Evolutionary conservation across 208 protist species (phyloP).

Genomic region (Phytomonas sp.): DNA sequence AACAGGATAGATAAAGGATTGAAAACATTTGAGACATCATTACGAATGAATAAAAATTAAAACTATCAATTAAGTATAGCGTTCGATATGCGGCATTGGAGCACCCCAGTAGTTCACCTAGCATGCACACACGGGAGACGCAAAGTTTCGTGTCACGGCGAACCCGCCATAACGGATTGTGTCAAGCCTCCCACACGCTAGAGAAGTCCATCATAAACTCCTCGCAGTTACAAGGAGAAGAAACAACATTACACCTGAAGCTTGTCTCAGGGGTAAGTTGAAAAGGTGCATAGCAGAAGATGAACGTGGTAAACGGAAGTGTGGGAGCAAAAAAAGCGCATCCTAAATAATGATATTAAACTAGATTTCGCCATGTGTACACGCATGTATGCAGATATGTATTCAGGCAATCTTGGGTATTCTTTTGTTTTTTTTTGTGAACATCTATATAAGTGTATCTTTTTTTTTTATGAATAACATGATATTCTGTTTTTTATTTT

Average conservation of each 20-base stretch:
- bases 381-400: slow-evolving; percentile 1
- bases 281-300: no score
- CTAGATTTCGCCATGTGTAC: slow-evolving; percentile 6
- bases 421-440: slow-evolving; percentile 9
- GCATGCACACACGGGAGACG: no score
- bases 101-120: no score
- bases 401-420: slow-evolving; percentile 7
- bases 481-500: slow-evolving; percentile 11
- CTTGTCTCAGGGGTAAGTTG: no score
- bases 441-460: slow-evolving; percentile 25
- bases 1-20: slow-evolving; percentile 5
- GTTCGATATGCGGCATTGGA: no score
- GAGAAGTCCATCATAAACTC: no score
- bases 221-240: no score
- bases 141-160: no score
- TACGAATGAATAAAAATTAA: slow-evolving; percentile 13
- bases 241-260: not conserved
- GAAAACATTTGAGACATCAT: slow-evolving; percentile 1
- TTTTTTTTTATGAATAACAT: slow-evolving; percentile 7
- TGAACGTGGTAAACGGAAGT: not conserved
- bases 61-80: not conserved
- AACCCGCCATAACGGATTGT: no score
- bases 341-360: slow-evolving; percentile 1
- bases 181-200: no score
- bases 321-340: slow-evolving; percentile 14